A percentile compares a stretch with the other conserved stretches of the same genome.
These are phyloP conservation scores for Plasmopara halstedii DNA, from an alignment of 352 stramenopile genomes.

Conservation along the genomic window DNA sequence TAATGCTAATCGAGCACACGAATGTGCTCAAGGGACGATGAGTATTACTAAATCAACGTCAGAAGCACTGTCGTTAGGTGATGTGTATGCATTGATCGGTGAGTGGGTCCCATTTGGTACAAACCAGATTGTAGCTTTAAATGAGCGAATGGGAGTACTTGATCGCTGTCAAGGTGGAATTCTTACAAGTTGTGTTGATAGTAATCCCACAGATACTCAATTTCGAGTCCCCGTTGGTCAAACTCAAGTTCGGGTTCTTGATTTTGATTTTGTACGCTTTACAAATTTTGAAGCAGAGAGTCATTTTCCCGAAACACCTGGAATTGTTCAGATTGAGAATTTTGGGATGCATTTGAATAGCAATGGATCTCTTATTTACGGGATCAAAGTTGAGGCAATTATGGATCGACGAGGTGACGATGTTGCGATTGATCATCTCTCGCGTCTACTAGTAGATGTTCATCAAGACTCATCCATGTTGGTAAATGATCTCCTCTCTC, in stretches of 20 bases:
- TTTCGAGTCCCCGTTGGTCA: conserved; percentile 88
- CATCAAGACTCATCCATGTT: conserved; percentile 94
- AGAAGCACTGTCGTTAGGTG: conserved; percentile 92
- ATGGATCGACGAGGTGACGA: conserved; percentile 95
- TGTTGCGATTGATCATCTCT: conserved; percentile 94
- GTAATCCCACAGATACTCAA: conserved; percentile 65
- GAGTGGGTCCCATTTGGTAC: conserved; percentile 97
- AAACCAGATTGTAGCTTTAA: conserved; percentile 97
- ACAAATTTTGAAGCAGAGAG: conserved; percentile 99
- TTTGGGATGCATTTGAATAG: conserved; percentile 89
- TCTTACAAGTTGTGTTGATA: conserved; percentile 91
- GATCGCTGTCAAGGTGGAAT: conserved; percentile 96
- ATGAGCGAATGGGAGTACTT: conserved; percentile 94
- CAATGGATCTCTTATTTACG: conserved; percentile 75
- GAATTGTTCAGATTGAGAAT: conserved; percentile 94
- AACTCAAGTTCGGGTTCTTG: conserved; percentile 93
- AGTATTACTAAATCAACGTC: conserved; percentile 89
- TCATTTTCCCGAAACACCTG: conserved; percentile 90
- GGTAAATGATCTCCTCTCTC: conserved; percentile 93
- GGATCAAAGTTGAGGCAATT: conserved; percentile 92
- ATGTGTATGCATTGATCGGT: conserved; percentile 93
- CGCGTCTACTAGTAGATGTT: conserved; percentile 94
- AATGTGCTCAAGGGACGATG: conserved; percentile 70
- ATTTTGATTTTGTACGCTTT: conserved; percentile 96
- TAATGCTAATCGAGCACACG: conserved; percentile 88